These are phyloP conservation scores for Rehmannia glutinosa DNA, from an alignment of 257 asterid genomes.

Conservation along the genomic window DNA sequence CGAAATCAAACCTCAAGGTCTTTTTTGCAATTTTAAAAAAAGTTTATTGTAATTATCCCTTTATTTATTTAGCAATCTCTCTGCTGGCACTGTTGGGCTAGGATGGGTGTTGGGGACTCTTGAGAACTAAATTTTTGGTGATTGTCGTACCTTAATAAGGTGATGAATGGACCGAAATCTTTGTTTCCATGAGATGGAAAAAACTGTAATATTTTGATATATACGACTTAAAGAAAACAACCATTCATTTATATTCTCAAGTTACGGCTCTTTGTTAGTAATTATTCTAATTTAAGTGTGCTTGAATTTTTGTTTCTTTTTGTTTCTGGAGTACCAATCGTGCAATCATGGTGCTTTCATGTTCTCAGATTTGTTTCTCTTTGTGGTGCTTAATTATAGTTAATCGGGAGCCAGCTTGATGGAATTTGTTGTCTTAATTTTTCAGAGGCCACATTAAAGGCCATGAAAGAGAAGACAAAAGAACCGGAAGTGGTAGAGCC, in stretches of 20 bases:
- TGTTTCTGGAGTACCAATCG: neutral
- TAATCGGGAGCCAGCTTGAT: neutral
- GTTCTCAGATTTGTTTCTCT: neutral
- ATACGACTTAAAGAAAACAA: no score
- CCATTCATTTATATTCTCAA: neutral
- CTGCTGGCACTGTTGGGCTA: no score
- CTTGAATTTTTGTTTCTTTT: neutral
- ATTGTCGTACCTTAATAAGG: no score
- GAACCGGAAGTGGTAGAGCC: slow-evolving; percentile 66
- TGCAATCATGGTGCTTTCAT: neutral
- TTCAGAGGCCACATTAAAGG: slow-evolving; percentile 65
- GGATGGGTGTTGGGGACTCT: no score
- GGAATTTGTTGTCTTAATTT: slow-evolving; percentile 18
- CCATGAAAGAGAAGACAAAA: slow-evolving; percentile 59
- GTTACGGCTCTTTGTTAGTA: neutral
- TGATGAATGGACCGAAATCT: no score
- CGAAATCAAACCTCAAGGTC: no score
- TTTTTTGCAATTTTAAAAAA: no score
- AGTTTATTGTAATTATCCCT: no score
- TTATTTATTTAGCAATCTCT: no score
- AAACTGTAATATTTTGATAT: no score
- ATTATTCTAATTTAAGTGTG: neutral
- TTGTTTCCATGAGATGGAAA: no score
- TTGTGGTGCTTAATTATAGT: slow-evolving; percentile 14
- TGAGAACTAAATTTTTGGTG: no score